phyloP scores from a whole-genome alignment of 2,329 filamentous ascomycete species.

The Diaporthe vexans region DNA sequence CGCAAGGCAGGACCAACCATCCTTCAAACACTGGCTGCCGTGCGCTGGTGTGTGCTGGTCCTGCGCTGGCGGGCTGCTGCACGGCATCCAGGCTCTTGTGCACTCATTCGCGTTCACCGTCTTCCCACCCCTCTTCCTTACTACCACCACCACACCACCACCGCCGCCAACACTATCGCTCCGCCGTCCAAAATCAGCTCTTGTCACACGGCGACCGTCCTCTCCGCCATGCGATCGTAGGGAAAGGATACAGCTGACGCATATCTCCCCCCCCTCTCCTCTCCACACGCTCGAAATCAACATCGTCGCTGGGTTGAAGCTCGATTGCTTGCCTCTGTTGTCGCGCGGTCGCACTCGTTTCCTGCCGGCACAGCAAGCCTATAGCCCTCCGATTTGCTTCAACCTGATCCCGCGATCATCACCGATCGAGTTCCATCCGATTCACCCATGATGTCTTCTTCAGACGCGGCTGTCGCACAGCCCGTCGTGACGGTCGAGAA shows the following conservation, averaged over 20 bases:
- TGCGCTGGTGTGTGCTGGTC: slow-evolving; percentile 22
- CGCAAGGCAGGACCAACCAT: slow-evolving; percentile 28
- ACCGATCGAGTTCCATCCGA: background rate
- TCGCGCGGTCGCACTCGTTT: slow-evolving; percentile 33
- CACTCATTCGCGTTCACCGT: slow-evolving; percentile 33
- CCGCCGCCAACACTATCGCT: background rate
- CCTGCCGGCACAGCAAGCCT: slow-evolving; percentile 33
- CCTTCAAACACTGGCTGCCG: slow-evolving; percentile 30
- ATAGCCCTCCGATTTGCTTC: background rate
- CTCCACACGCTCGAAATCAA: background rate
- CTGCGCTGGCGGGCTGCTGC: slow-evolving; percentile 28
- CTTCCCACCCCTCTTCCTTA: slow-evolving; percentile 14
- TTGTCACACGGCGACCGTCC: slow-evolving; percentile 10
- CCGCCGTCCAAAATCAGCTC: slow-evolving; percentile 2
- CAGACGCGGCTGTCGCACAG: slow-evolving; percentile 32
- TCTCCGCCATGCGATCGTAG: slow-evolving; percentile 20
- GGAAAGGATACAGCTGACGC: background rate
- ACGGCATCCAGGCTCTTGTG: slow-evolving; percentile 19
- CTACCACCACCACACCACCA: slow-evolving; percentile 8
- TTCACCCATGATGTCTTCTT: slow-evolving; percentile 28
- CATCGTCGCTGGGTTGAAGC: background rate
- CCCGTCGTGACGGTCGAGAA: slow-evolving; percentile 24
- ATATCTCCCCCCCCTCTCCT: background rate
- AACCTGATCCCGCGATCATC: background rate
- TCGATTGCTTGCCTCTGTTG: slow-evolving; percentile 20